phyloP scores from a whole-genome alignment of 148 eudicot species.

The Vaccinium macrocarpon region DNA sequence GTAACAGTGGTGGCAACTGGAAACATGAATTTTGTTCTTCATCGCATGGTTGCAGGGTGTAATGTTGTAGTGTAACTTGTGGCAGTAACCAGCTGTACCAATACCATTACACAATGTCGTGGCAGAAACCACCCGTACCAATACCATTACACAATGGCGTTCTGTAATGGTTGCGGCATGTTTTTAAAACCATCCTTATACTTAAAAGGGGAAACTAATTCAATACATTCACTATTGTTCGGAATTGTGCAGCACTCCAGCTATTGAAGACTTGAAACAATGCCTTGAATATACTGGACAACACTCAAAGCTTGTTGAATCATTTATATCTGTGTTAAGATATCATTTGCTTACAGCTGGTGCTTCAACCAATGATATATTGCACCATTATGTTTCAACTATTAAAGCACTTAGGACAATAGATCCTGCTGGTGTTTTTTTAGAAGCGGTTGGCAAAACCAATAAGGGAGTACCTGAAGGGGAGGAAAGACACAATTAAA shows the following conservation, averaged over 20 bases:
- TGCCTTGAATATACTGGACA: conserved; percentile 98
- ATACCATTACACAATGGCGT: background rate
- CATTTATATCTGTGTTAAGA: conserved; percentile 76
- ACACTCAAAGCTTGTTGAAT: conserved; percentile 92
- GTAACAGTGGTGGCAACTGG: no score
- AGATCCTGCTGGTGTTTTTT: conserved; percentile 93
- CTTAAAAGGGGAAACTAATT: background rate
- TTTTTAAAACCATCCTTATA: no score
- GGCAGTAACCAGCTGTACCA: no score
- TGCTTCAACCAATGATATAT: conserved; percentile 92
- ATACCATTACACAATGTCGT: background rate
- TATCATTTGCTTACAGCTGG: conserved; percentile 93
- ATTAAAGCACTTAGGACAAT: conserved; percentile 92
- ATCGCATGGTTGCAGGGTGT: no score
- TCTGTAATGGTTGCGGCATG: no score
- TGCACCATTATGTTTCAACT: conserved; percentile 95
- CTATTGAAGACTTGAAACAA: conserved; percentile 90
- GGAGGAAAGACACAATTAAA: conserved; percentile 94
- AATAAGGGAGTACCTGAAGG: conserved; percentile 85
- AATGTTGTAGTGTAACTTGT: no score
- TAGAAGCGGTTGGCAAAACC: conserved; percentile 99
- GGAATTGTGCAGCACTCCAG: conserved; percentile 73
- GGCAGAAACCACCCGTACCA: background rate
- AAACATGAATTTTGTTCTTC: no score
- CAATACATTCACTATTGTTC: conserved; percentile 5